Evolutionary conservation across 2,329 filamentous ascomycete genomes (phyloP), one percentile per base, ranked within the genome.

Genomic region (Beauveria pseudobassiana): DNA sequence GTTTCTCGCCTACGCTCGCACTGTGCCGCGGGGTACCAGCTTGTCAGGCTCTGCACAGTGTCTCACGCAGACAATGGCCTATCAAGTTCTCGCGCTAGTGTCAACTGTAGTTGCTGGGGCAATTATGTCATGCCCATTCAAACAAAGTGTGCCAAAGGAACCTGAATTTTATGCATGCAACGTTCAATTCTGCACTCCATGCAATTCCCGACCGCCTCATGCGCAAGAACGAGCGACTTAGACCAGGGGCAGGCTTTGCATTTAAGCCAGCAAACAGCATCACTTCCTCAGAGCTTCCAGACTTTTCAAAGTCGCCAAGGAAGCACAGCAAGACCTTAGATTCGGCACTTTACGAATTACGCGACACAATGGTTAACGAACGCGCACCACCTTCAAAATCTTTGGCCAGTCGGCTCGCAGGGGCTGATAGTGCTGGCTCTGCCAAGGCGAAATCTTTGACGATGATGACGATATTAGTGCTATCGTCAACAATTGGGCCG

Each of bases 281-380:
- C 42, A 48, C 65, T 18, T 70, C 67, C 8, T 62, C 64, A 46
- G 61, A 70, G 5, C 58, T 62, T 53, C 66, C 69, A n/a, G 57
- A 62, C 52, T 68, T 67, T 49, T 40, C 63, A 54, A 63, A 61
- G 38, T 59, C 54, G 22, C 60, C 63, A 34, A 55, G 46, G 22
- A 62, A 64, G 28, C 57, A 59, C 38, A 57, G 38, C 42, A 61
- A 55, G 18, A 63, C 26, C 10, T 57, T 28, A 24, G 61, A 60
- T 48, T 58, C 65, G 48, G 63, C 63, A 34, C 65, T 70, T 38
- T 53, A 57, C 63, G 62, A 65, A 34, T 59, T 69, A 20, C 59
- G 57, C 14, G 28, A 18, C 65, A 67, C 57, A 66, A 82, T 81
- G 80, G 80, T 76, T 66, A 78, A 75, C 69, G 81, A 76, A 74